Conservation (phyloP, 768 basidiomycete species). For the Chalciporus sphaerocephalus region DNA sequence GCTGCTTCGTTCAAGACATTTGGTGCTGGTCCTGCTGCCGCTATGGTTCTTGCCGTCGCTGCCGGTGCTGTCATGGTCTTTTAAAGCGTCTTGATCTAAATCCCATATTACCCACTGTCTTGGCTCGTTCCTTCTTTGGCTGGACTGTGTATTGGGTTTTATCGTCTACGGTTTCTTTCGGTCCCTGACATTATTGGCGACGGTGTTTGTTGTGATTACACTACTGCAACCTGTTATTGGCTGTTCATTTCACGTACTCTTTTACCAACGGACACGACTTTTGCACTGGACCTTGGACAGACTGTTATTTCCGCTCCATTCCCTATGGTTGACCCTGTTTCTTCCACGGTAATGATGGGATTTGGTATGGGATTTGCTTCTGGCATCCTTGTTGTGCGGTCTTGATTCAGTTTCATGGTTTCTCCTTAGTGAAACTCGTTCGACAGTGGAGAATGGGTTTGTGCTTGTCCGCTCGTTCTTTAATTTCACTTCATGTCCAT, state of each 20-base stretch:
- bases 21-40: conserved; percentile 33
- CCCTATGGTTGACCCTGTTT: conserved; percentile 1
- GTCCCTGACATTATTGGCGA: conserved; percentile 6
- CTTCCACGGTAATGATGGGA: background rate
- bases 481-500: background rate
- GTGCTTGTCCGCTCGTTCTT: conserved; percentile 3
- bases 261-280: conserved; percentile 16
- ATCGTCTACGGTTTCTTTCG: conserved; percentile 15
- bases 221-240: conserved; percentile 3
- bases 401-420: background rate
- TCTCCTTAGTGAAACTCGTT: background rate
- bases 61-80: conserved; percentile 48
- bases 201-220: conserved; percentile 12
- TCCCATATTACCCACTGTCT: background rate
- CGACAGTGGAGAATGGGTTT: background rate
- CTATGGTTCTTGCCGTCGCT: conserved; percentile 40
- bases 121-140: background rate
- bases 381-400: background rate
- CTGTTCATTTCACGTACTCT: conserved; percentile 7
- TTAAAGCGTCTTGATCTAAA: conserved; percentile 27
- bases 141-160: background rate
- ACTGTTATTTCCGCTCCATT: conserved; percentile 6
- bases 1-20: conserved; percentile 32
- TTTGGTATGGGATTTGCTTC: background rate
- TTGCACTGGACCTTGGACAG: conserved; percentile 18